Conservation (phyloP, 2,329 filamentous ascomycete species). For the Monosporascus sp. region DNA sequence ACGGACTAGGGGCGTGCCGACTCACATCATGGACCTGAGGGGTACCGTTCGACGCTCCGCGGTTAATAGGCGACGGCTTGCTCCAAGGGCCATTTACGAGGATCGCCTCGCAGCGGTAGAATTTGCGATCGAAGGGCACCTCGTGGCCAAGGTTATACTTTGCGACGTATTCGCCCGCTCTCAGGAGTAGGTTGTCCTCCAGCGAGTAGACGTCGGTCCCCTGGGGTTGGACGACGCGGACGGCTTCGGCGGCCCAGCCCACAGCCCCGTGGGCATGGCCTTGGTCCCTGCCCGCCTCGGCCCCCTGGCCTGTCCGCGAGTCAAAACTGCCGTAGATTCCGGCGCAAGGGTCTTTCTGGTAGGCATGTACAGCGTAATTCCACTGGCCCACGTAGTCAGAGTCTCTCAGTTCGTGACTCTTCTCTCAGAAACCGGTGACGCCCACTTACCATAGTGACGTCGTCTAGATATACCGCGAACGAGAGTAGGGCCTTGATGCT, state of each 20-base stretch:
- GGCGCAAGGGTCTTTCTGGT: slow-evolving; percentile 31
- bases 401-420: not conserved
- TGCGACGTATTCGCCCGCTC: slow-evolving; percentile 33
- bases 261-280: slow-evolving; percentile 26
- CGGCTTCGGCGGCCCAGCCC: slow-evolving; percentile 30
- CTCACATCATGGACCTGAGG: slow-evolving; percentile 12
- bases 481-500: slow-evolving; percentile 33
- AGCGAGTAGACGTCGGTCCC: slow-evolving; percentile 29
- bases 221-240: slow-evolving; percentile 29
- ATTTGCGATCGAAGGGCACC: slow-evolving; percentile 30
- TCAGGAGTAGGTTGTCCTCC: slow-evolving; percentile 28
- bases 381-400: slow-evolving; percentile 15
- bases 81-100: slow-evolving; percentile 34
- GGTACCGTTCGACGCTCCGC: slow-evolving; percentile 11
- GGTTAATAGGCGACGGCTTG: slow-evolving; percentile 21
- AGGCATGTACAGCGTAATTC: slow-evolving; percentile 34
- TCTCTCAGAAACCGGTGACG: too few relatives aligned
- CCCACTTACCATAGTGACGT: slow-evolving; percentile 26
- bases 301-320: slow-evolving; percentile 28
- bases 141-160: slow-evolving; percentile 31
- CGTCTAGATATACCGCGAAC: slow-evolving; percentile 37
- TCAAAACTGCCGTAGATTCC: slow-evolving; percentile 27
- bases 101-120: slow-evolving; percentile 34
- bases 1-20: too few relatives aligned
- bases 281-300: slow-evolving; percentile 34